Percentiles rank a stretch among this genome's conserved stretches.
Conservation (phyloP, 2,329 filamentous ascomycete species). For the Pestalotiopsis fici region DNA sequence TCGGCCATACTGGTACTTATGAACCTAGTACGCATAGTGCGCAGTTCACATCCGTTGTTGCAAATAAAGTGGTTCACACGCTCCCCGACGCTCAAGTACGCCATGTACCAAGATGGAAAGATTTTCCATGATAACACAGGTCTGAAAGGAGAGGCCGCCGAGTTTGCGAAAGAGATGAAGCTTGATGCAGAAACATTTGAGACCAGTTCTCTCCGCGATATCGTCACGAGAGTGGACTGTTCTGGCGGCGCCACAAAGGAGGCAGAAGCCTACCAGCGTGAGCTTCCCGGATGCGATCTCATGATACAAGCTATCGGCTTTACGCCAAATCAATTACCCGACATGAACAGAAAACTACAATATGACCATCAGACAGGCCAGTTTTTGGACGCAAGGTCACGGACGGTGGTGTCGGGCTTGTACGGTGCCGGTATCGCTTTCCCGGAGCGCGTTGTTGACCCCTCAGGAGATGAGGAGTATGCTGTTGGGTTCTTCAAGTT, state of each 20-base stretch:
- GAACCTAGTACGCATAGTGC: conserved; percentile 57
- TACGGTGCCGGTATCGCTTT: conserved; percentile 66
- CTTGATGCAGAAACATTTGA: background rate
- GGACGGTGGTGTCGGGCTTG: conserved; percentile 46
- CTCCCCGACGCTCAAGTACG: conserved; percentile 56
- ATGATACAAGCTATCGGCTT: conserved; percentile 64
- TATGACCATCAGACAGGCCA: conserved; percentile 31
- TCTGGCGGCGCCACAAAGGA: conserved; percentile 37
- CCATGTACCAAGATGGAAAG: conserved; percentile 64
- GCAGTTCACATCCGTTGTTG: conserved; percentile 15
- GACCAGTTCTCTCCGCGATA: conserved; percentile 17
- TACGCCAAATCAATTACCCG: conserved; percentile 48
- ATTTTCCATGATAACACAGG: conserved; percentile 67
- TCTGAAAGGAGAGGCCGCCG: conserved; percentile 61
- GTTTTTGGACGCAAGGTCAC: conserved; percentile 31
- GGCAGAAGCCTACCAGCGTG: conserved; percentile 39
- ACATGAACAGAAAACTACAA: conserved; percentile 28
- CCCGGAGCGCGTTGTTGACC: conserved; percentile 61
- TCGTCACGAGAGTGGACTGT: conserved; percentile 49
- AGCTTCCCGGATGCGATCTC: conserved; percentile 50
- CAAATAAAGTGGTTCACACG: background rate
- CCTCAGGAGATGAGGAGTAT: conserved; percentile 60
- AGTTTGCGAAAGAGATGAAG: conserved; percentile 47
- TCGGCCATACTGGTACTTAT: conserved; percentile 63
- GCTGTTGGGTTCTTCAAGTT: conserved; percentile 68